A percentile compares a stretch with the other conserved stretches of the same genome.
phyloP scores from a whole-genome alignment of 148 eudicot genomes.

The Pouteria glomerata region DNA sequence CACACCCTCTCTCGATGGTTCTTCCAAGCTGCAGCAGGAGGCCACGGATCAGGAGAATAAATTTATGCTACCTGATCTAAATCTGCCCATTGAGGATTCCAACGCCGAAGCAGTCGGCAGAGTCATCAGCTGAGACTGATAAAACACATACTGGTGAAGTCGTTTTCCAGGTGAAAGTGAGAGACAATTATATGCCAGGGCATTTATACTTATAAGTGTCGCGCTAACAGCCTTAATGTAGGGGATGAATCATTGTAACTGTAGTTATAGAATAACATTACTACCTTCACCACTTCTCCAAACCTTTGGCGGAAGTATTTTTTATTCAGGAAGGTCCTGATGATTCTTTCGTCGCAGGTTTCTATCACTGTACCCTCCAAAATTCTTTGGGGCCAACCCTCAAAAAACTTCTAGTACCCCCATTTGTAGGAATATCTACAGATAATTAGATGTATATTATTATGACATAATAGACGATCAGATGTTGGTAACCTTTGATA shows the following conservation, averaged over 20 bases:
- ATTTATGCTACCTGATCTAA: conserved; percentile 39
- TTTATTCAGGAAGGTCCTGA: conserved; percentile 10
- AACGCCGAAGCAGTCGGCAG: conserved; percentile 8
- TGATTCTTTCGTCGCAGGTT: conserved; percentile 11
- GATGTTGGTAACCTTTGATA: conserved; percentile 7
- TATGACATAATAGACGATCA: conserved; percentile 9
- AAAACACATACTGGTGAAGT: background rate
- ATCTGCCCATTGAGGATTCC: conserved; percentile 20
- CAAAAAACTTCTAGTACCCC: background rate
- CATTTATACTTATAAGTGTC: conserved; percentile 14
- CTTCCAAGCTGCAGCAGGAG: background rate
- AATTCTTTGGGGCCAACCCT: background rate
- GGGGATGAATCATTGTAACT: conserved; percentile 15
- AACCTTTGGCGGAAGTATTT: background rate
- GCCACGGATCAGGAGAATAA: conserved; percentile 2
- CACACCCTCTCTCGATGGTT: conserved; percentile 2
- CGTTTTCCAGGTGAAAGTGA: background rate
- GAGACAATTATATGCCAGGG: background rate
- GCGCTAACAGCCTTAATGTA: conserved; percentile 26
- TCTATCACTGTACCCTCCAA: conserved; percentile 1
- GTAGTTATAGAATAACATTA: conserved; percentile 13
- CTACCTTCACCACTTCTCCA: conserved; percentile 10
- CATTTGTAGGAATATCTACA: conserved; percentile 8
- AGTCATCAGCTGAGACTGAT: background rate
- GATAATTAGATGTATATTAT: conserved; percentile 11